Evolutionary conservation across 2,329 filamentous ascomycete genomes (phyloP).

Genomic region (Dactylellina drechsleri): DNA sequence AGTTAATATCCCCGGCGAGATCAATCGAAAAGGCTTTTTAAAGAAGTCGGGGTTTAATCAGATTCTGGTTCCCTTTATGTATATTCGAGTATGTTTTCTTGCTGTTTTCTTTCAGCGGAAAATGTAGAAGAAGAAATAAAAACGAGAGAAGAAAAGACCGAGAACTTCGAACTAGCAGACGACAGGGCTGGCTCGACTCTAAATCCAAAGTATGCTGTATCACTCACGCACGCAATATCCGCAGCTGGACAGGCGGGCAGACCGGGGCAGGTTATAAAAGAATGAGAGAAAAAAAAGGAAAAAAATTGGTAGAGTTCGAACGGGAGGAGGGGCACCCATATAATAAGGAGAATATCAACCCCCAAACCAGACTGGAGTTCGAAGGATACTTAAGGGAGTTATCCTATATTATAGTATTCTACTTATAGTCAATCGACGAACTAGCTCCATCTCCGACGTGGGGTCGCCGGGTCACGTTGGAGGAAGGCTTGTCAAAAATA

Average conservation of each 20-base stretch:
- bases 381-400: conserved; percentile 34
- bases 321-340: conserved; percentile 14
- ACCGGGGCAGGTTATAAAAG: conserved; percentile 1
- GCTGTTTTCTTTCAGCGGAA: no score
- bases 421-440: no score
- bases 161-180: no score
- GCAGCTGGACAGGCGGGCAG: conserved; percentile 27
- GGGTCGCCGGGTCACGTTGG: conserved; percentile 9
- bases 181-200: background rate
- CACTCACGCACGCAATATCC: conserved; percentile 45
- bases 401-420: conserved; percentile 23
- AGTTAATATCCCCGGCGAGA: no score
- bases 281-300: no score
- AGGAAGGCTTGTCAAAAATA: no score
- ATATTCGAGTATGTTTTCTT: no score
- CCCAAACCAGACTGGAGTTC: conserved; percentile 15
- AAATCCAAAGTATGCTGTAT: conserved; percentile 40
- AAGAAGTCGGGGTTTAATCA: no score
- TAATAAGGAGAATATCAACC: background rate
- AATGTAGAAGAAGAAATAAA: no score
- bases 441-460: conserved; percentile 12
- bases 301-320: background rate
- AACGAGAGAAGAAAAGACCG: no score
- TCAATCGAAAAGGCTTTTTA: no score
- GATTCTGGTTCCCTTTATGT: no score